Conservation (phyloP, 2,329 filamentous ascomycete species). For the Phoma sp. region DNA sequence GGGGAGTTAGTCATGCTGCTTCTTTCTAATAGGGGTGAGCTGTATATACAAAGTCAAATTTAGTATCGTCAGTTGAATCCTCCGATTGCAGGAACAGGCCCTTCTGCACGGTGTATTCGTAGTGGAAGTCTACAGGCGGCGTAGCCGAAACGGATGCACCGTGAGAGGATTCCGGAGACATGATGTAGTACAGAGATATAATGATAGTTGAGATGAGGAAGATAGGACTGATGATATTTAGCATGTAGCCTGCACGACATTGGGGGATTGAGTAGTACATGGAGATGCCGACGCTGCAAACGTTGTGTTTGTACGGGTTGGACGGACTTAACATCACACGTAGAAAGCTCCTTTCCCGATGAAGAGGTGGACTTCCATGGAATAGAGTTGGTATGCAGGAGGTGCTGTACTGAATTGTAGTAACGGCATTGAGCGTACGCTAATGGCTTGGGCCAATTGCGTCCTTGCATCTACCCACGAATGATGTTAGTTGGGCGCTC, state of each 20-base stretch:
- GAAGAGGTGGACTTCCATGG: neutral
- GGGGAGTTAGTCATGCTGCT: neutral
- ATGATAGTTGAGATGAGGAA: constrained; percentile 17
- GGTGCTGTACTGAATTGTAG: neutral
- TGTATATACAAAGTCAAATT: constrained; percentile 66
- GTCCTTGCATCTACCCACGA: neutral
- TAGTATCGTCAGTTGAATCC: constrained; percentile 58
- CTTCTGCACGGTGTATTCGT: constrained; percentile 64
- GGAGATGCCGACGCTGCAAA: neutral
- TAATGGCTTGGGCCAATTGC: constrained; percentile 7
- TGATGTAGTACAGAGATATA: constrained; percentile 16
- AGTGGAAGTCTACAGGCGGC: constrained; percentile 43
- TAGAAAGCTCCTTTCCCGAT: no score
- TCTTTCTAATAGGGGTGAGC: no score
- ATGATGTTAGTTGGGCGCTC: neutral
- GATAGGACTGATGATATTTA: constrained; percentile 17
- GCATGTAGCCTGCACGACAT: neutral
- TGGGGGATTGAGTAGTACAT: neutral
- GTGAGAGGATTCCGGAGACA: constrained; percentile 4
- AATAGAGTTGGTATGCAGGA: neutral
- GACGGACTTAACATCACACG: constrained; percentile 1
- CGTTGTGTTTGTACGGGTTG: neutral
- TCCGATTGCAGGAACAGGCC: constrained; percentile 71
- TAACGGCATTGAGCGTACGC: neutral
- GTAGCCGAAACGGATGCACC: constrained; percentile 1